phyloP scores from a whole-genome alignment of 805 yeast species.

The Kodamaea sagamina region DNA sequence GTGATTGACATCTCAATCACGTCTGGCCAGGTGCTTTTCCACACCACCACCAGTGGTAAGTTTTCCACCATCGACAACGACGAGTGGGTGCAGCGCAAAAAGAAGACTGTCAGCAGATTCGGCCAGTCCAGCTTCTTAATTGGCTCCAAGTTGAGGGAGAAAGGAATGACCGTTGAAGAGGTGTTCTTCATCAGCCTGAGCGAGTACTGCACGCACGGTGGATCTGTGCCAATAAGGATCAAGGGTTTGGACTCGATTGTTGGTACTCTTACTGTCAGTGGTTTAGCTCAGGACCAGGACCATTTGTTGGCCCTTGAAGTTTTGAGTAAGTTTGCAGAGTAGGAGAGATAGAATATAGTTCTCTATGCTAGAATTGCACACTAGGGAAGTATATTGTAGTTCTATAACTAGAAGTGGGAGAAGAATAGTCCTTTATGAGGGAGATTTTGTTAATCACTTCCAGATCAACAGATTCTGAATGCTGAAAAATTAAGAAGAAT shows the following conservation, averaged over 20 bases:
- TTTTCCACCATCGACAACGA: conserved; percentile 54
- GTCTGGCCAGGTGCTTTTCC: conserved; percentile 50
- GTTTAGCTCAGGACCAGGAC: conserved; percentile 56
- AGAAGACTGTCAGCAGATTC: conserved; percentile 49
- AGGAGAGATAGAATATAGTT: neutral
- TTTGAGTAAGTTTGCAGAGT: conserved; percentile 15
- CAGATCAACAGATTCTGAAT: too few relatives aligned
- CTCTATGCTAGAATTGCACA: too few relatives aligned
- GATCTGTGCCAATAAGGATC: conserved; percentile 52
- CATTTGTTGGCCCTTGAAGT: conserved; percentile 48
- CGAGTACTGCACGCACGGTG: conserved; percentile 58
- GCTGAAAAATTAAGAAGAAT: too few relatives aligned
- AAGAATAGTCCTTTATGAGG: too few relatives aligned
- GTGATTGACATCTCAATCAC: conserved; percentile 51
- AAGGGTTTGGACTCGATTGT: conserved; percentile 36
- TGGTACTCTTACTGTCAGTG: conserved; percentile 57
- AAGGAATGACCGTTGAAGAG: conserved; percentile 38
- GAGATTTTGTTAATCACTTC: too few relatives aligned
- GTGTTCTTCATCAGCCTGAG: conserved; percentile 40
- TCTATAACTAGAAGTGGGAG: too few relatives aligned
- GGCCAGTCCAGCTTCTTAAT: conserved; percentile 49
- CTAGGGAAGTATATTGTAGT: too few relatives aligned
- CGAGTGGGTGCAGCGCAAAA: conserved; percentile 53
- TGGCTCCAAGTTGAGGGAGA: conserved; percentile 44
- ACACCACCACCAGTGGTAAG: conserved; percentile 33